These are phyloP conservation scores for Plectosphaerella cucumerina DNA, from an alignment of 2,329 filamentous ascomycete species.

Conservation along the genomic window DNA sequence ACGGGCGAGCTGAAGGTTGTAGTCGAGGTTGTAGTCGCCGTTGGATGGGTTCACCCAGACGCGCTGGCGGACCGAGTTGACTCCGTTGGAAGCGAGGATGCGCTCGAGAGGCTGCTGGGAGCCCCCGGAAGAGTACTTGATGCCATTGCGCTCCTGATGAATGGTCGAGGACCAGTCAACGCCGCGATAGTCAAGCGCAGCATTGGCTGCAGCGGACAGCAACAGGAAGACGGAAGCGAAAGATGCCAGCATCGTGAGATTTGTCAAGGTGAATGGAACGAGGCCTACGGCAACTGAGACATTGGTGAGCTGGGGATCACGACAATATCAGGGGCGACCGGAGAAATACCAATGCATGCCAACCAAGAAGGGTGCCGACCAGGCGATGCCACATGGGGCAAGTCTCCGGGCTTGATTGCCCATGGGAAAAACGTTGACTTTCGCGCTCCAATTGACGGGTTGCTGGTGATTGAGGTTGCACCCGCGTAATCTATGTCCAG, in stretches of 20 bases:
- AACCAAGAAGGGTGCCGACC: no score
- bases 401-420: no score
- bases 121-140: constrained; percentile 53
- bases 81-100: constrained; percentile 57
- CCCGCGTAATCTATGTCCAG: not conserved
- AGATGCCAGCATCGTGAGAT: constrained; percentile 8
- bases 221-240: constrained; percentile 9
- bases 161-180: constrained; percentile 67
- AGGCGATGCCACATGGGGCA: no score
- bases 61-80: constrained; percentile 67
- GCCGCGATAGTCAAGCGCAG: constrained; percentile 58
- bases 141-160: constrained; percentile 58
- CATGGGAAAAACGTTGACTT: not conserved
- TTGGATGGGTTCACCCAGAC: constrained; percentile 66
- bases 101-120: constrained; percentile 52
- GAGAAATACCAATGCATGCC: no score
- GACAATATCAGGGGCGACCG: no score
- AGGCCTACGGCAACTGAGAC: no score
- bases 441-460: not conserved
- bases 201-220: constrained; percentile 19
- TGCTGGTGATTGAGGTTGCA: not conserved
- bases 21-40: constrained; percentile 64
- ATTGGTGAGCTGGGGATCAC: no score
- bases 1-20: constrained; percentile 65
- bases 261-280: no score